These are phyloP conservation scores for Colletotrichum chrysophilum DNA, from an alignment of 2,329 filamentous ascomycete genomes.

Conservation along the genomic window DNA sequence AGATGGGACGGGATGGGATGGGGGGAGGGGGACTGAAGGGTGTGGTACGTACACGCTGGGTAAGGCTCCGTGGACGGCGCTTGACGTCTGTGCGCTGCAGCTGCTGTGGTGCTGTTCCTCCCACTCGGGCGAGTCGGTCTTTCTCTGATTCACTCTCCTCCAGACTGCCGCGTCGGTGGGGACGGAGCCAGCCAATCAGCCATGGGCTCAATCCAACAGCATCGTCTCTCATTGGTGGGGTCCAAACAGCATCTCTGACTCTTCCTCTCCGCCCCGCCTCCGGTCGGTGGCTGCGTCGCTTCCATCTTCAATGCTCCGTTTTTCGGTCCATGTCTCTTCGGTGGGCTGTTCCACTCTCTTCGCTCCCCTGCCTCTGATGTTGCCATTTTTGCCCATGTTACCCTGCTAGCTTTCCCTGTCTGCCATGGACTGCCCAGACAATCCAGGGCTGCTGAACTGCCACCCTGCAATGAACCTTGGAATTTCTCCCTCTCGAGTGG, in stretches of 20 bases:
- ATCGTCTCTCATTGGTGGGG: not conserved
- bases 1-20: conserved; percentile 12
- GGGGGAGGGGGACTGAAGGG: not conserved
- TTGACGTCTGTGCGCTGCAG: conserved; percentile 5
- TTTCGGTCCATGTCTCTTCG: conserved; percentile 17
- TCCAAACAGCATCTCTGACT: not conserved
- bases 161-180: not conserved
- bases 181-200: not conserved
- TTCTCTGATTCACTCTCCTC: not conserved
- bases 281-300: not conserved
- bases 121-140: conserved; percentile 9
- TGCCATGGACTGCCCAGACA: not conserved
- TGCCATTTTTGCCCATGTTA: not conserved
- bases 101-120: not conserved
- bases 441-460: not conserved
- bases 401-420: conserved; percentile 9
- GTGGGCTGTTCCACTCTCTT: not conserved
- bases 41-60: not conserved
- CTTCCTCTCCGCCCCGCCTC: conserved; percentile 20
- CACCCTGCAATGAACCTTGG: conserved; percentile 7
- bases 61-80: conserved; percentile 17
- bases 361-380: not conserved
- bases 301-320: conserved; percentile 8
- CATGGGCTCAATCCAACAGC: not conserved
- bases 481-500: conserved; percentile 4